Conservation (phyloP, 805 yeast genomes). For the Teunomyces panamensis region DNA sequence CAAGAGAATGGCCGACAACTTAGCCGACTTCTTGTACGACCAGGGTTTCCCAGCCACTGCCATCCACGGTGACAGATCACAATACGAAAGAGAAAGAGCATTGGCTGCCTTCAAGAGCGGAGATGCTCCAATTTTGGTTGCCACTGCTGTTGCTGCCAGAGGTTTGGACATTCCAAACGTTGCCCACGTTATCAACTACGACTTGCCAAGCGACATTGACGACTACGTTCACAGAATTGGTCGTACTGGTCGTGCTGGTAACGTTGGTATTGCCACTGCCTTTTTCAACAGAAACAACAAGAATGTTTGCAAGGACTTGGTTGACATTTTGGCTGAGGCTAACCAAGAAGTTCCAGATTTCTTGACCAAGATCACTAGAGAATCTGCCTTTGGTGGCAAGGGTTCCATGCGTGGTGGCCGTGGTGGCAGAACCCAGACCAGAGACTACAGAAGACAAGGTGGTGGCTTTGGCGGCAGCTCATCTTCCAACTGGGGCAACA, state of each 20-base stretch:
- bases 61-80: slow-evolving; percentile 98
- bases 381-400: slow-evolving; percentile 55
- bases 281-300: slow-evolving; percentile 95
- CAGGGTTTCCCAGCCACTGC: slow-evolving; percentile 96
- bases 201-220: slow-evolving; percentile 94
- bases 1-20: slow-evolving; percentile 95
- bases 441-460: slow-evolving; percentile 51
- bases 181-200: slow-evolving; percentile 95
- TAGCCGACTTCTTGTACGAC: slow-evolving; percentile 85
- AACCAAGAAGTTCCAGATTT: slow-evolving; percentile 97
- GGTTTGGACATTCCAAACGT: slow-evolving; percentile 99
- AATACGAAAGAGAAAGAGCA: slow-evolving; percentile 96
- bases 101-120: slow-evolving; percentile 91
- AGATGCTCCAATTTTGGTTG: slow-evolving; percentile 89
- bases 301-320: slow-evolving; percentile 81
- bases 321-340: slow-evolving; percentile 88
- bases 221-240: slow-evolving; percentile 99
- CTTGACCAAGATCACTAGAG: slow-evolving; percentile 77
- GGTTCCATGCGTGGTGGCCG: slow-evolving; percentile 54
- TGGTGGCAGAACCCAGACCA: slow-evolving; percentile 45
- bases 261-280: slow-evolving; percentile 97
- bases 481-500: slow-evolving; percentile 17
- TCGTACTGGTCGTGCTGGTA: slow-evolving; percentile 99
- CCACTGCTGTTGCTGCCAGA: slow-evolving; percentile 99
- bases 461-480: slow-evolving; percentile 21